A percentile compares a stretch with the other conserved stretches of the same genome.
These are phyloP conservation scores for Lathyrus oleraceus DNA, from an alignment of 306 rosid species.

Conservation along the genomic window DNA sequence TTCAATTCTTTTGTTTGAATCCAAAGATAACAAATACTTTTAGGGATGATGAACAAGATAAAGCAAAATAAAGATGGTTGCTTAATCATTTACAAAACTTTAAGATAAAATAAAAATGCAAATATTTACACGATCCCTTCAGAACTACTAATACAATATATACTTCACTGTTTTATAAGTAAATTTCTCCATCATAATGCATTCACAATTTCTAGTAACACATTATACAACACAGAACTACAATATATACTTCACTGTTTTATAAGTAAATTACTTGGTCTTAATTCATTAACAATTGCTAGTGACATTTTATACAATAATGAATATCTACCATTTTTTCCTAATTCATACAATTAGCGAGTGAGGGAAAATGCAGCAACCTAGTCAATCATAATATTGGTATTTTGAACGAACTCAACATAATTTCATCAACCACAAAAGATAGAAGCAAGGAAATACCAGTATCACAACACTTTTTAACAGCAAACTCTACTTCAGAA, in stretches of 20 bases:
- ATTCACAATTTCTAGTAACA: neutral
- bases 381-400: neutral
- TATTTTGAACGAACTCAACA: neutral
- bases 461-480: neutral
- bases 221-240: neutral
- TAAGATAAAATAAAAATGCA: neutral
- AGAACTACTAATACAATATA: neutral
- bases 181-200: neutral
- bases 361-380: neutral
- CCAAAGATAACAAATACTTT: neutral
- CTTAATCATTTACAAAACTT: neutral
- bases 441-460: neutral
- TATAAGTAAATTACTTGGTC: neutral
- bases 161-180: neutral
- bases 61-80: neutral
- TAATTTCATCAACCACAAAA: neutral
- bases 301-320: neutral
- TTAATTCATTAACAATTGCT: neutral
- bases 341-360: neutral
- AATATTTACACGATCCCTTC: neutral
- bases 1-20: neutral
- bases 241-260: neutral
- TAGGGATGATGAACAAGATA: neutral
- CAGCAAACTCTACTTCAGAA: neutral
- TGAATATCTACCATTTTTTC: neutral